Conservation (phyloP, 768 basidiomycete genomes). For the Suillus brevipes region DNA sequence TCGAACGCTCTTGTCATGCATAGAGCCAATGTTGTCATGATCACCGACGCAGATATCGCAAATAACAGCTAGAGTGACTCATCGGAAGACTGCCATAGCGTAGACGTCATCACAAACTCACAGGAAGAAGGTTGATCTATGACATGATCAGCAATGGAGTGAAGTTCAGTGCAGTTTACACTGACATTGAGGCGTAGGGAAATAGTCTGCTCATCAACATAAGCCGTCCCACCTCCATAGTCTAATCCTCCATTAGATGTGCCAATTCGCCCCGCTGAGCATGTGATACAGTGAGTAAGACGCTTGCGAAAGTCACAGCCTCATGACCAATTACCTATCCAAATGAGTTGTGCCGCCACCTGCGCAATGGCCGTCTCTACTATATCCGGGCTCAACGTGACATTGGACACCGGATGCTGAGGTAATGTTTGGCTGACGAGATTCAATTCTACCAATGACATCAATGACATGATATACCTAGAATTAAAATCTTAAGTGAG, state of each 20-base stretch:
- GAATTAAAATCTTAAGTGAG: background rate
- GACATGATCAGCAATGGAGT: background rate
- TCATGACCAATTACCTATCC: background rate
- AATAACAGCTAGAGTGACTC: background rate
- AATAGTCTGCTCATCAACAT: background rate
- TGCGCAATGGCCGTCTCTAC: background rate
- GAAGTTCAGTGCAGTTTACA: background rate
- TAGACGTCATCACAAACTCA: background rate
- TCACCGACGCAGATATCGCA: constrained; percentile 3
- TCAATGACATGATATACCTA: constrained; percentile 8
- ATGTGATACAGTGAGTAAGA: background rate
- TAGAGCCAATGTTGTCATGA: background rate
- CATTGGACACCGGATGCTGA: background rate
- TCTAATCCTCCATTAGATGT: background rate
- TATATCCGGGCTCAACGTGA: background rate
- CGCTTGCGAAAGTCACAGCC: background rate
- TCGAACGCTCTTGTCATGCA: background rate
- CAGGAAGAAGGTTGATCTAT: constrained; percentile 7
- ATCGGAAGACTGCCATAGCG: background rate
- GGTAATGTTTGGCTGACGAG: background rate
- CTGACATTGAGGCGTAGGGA: background rate
- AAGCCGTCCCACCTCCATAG: background rate
- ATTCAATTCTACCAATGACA: constrained; percentile 1
- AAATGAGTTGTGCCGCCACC: background rate
- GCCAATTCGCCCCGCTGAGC: background rate